These are phyloP conservation scores for Fusarium odoratissimum DNA, from an alignment of 2,329 filamentous ascomycete species.

Conservation along the genomic window DNA sequence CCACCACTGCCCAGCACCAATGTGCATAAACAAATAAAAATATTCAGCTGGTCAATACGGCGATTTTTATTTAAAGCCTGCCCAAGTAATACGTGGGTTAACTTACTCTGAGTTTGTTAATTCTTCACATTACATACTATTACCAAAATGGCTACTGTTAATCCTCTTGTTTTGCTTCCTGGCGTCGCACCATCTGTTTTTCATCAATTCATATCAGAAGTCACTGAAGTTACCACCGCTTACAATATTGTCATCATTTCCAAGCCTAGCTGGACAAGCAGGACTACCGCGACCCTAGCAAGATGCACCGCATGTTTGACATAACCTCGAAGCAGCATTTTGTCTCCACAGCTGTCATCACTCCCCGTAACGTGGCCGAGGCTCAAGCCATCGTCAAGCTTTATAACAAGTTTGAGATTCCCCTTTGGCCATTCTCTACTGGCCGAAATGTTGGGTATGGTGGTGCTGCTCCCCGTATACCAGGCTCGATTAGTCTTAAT, in stretches of 20 bases:
- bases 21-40: too few species aligned
- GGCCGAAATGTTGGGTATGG: slow-evolving; percentile 36
- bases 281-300: slow-evolving; percentile 32
- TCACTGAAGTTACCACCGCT: not conserved
- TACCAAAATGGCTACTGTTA: not conserved
- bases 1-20: not conserved
- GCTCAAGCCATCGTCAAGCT: slow-evolving; percentile 23
- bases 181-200: slow-evolving; percentile 4
- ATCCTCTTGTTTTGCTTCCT: slow-evolving; percentile 21
- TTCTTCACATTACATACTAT: too few species aligned
- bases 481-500: slow-evolving; percentile 19
- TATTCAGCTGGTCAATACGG: too few species aligned
- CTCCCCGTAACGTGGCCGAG: slow-evolving; percentile 25
- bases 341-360: slow-evolving; percentile 28
- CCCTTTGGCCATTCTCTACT: slow-evolving; percentile 36
- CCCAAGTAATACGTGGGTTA: too few species aligned
- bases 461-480: slow-evolving; percentile 29
- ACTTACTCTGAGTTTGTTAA: too few species aligned
- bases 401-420: slow-evolving; percentile 32
- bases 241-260: slow-evolving; percentile 28
- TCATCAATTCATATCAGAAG: slow-evolving; percentile 20
- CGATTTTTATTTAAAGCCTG: not conserved
- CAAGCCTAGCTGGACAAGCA: slow-evolving; percentile 8
- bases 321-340: slow-evolving; percentile 29
- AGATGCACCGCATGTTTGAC: slow-evolving; percentile 37